Evolutionary conservation across 768 basidiomycete genomes (phyloP).

Genomic region (Russula lepida): DNA sequence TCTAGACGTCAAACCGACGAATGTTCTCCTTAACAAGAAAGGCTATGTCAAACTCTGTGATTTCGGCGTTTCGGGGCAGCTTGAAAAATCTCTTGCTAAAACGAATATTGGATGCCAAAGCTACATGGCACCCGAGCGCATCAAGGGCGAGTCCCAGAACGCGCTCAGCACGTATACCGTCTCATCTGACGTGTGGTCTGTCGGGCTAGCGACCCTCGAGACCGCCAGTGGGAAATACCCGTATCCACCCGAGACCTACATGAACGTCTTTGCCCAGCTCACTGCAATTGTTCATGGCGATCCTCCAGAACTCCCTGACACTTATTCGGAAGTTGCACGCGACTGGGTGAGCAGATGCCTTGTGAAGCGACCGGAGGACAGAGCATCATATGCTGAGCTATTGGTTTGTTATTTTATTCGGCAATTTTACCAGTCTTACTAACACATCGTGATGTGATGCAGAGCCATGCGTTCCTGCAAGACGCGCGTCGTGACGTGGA

Average conservation of each 20-base stretch:
- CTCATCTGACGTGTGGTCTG: conserved; percentile 95
- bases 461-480: conserved; percentile 75
- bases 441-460: background rate
- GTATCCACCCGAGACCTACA: conserved; percentile 95
- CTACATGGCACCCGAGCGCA: conserved; percentile 99
- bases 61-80: conserved; percentile 97
- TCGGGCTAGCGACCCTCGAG: conserved; percentile 91
- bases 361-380: conserved; percentile 64
- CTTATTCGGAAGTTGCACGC: conserved; percentile 58
- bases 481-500: conserved; percentile 60
- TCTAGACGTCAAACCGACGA: conserved; percentile 87
- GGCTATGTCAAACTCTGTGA: conserved; percentile 94
- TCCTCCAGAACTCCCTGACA: conserved; percentile 75
- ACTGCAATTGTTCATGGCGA: conserved; percentile 97
- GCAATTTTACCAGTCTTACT: background rate
- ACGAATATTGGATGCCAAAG: conserved; percentile 98
- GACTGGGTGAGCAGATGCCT: conserved; percentile 81
- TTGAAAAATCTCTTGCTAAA: conserved; percentile 92
- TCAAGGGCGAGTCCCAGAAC: conserved; percentile 87
- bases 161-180: conserved; percentile 88
- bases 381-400: conserved; percentile 80
- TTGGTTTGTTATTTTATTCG: conserved; percentile 35
- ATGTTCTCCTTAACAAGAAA: conserved; percentile 80
- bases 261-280: conserved; percentile 92
- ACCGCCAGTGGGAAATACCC: conserved; percentile 86